Evolutionary conservation across 1,284 basidiomycete species (phyloP).

Genomic region (Vanrija sp.): DNA sequence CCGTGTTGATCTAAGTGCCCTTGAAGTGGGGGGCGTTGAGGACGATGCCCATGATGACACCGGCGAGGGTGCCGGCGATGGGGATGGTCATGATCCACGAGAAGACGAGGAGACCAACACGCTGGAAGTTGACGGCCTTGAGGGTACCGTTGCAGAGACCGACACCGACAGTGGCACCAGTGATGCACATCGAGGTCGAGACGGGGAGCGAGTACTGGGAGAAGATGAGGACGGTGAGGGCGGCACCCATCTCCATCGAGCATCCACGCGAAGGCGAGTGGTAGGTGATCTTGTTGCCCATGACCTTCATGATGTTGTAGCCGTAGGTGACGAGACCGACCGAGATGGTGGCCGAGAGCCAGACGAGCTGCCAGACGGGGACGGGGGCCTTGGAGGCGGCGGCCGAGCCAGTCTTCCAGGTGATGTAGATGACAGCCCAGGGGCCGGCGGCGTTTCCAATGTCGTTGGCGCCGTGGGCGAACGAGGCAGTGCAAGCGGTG

Average conservation of each 20-base stretch:
- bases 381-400: constrained; percentile 42
- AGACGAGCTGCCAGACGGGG: constrained; percentile 51
- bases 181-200: constrained; percentile 52
- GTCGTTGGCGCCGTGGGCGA: constrained; percentile 51
- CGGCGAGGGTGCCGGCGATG: constrained; percentile 45
- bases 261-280: constrained; percentile 51
- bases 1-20: not conserved
- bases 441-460: constrained; percentile 51
- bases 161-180: constrained; percentile 52
- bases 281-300: constrained; percentile 52
- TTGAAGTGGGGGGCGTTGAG: constrained; percentile 47
- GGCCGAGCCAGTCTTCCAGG: constrained; percentile 44
- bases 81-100: constrained; percentile 50
- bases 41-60: constrained; percentile 42
- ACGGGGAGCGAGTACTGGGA: constrained; percentile 50
- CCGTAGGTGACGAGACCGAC: constrained; percentile 52
- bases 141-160: constrained; percentile 48
- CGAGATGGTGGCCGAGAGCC: constrained; percentile 45
- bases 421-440: constrained; percentile 48
- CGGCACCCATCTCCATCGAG: constrained; percentile 53
- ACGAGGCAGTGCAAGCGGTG: constrained; percentile 53
- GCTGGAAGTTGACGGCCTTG: constrained; percentile 47
- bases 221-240: constrained; percentile 50
- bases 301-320: constrained; percentile 47
- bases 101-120: constrained; percentile 26